phyloP scores from a whole-genome alignment of 352 stramenopile genomes.

The Globisporangium acanthophoron region DNA sequence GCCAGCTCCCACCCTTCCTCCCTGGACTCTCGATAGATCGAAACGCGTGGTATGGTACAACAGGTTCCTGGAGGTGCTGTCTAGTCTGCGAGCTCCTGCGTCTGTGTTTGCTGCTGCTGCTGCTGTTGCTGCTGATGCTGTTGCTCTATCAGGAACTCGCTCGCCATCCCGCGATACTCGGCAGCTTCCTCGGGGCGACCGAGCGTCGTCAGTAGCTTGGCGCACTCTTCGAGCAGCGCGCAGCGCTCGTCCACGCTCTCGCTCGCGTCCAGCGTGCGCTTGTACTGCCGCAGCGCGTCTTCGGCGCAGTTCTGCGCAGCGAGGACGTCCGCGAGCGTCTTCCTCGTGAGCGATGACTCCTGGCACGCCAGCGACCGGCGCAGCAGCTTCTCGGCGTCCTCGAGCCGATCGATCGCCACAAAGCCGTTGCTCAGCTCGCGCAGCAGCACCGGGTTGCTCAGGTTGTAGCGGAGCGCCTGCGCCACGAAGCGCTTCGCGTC shows the following conservation, averaged over 20 bases:
- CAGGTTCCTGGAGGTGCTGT: background rate
- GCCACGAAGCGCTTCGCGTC: conserved; percentile 42
- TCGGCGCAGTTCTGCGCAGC: conserved; percentile 76
- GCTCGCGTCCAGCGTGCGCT: conserved; percentile 40
- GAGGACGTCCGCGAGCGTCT: conserved; percentile 73
- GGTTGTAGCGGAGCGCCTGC: conserved; percentile 54
- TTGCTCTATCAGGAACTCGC: conserved; percentile 27
- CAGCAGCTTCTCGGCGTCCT: conserved; percentile 64
- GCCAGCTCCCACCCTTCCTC: too few species aligned
- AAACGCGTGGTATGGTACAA: background rate
- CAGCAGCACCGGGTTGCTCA: conserved; percentile 58
- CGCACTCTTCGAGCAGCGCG: conserved; percentile 54
- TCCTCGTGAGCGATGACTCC: conserved; percentile 71
- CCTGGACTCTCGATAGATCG: background rate
- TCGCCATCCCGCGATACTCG: conserved; percentile 61
- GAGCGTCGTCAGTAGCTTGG: conserved; percentile 57
- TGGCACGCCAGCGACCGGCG: conserved; percentile 55
- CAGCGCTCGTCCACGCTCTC: conserved; percentile 34
- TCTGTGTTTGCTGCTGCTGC: background rate
- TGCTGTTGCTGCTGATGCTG: background rate
- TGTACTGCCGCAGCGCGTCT: conserved; percentile 65
- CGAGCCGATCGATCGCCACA: conserved; percentile 68
- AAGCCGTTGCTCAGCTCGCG: conserved; percentile 80
- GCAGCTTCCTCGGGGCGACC: conserved; percentile 59
- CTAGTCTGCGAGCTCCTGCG: conserved; percentile 4